Conservation (phyloP, 345 rosid genomes). For the Turritis glabra region DNA sequence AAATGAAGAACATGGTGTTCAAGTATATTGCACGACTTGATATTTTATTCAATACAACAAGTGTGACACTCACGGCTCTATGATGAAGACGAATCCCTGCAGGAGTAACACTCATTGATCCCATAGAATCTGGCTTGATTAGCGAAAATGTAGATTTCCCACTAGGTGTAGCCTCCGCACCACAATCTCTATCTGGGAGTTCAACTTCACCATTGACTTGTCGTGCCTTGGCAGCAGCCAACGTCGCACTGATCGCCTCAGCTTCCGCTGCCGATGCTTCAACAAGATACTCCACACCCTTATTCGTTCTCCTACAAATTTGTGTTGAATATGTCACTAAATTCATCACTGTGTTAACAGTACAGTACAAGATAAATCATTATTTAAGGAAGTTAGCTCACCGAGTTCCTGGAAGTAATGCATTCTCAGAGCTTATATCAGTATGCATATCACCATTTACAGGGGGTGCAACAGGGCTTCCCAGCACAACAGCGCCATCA, state of each 20-base stretch:
- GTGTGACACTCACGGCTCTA: constrained; percentile 67
- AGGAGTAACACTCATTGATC: constrained; percentile 49
- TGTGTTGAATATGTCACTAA: constrained; percentile 22
- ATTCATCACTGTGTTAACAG: neutral
- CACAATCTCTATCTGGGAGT: constrained; percentile 74
- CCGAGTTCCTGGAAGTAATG: constrained; percentile 70
- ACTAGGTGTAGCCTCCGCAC: constrained; percentile 83
- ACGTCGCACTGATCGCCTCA: constrained; percentile 85
- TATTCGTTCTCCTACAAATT: constrained; percentile 62
- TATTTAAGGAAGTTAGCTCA: constrained; percentile 37
- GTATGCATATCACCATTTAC: constrained; percentile 80
- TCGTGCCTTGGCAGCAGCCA: constrained; percentile 94
- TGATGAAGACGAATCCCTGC: constrained; percentile 86
- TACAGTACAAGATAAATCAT: constrained; percentile 1
- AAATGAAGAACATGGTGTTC: constrained; percentile 22
- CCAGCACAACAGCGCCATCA: constrained; percentile 82
- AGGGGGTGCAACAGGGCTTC: constrained; percentile 87
- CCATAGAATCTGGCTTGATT: constrained; percentile 71
- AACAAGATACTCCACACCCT: constrained; percentile 89
- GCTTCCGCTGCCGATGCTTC: constrained; percentile 96
- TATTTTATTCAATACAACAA: neutral
- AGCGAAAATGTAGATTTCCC: constrained; percentile 60
- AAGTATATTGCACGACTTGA: constrained; percentile 6
- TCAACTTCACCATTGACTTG: constrained; percentile 87
- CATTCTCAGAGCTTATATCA: constrained; percentile 87